These are phyloP conservation scores for Pseudoturritis turrita DNA, from an alignment of 345 rosid genomes.

Conservation along the genomic window DNA sequence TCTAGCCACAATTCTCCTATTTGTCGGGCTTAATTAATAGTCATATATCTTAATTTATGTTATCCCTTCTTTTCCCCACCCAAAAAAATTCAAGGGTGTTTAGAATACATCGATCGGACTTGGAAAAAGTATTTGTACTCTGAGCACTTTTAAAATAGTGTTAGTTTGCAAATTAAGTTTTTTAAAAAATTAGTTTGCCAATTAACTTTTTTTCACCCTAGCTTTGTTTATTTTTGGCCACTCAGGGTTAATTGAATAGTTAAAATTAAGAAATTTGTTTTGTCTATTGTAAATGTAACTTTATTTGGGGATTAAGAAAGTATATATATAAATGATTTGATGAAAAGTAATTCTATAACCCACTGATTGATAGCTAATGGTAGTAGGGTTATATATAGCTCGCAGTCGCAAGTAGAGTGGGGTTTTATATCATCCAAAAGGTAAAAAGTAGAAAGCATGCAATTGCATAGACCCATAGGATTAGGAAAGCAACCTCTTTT, in stretches of 20 bases:
- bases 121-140: too few species aligned
- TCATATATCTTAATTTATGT: constrained; percentile 16
- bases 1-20: constrained; percentile 32
- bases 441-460: background rate
- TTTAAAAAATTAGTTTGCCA: too few species aligned
- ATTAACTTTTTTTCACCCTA: background rate
- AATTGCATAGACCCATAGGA: background rate
- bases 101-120: too few species aligned
- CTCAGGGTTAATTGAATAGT: background rate
- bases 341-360: background rate
- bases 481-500: background rate
- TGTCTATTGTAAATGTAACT: background rate
- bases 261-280: background rate
- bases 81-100: background rate
- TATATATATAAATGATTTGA: constrained; percentile 12
- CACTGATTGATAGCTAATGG: constrained; percentile 15
- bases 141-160: too few species aligned
- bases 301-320: background rate
- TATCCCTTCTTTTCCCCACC: constrained; percentile 23
- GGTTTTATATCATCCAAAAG: background rate
- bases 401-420: background rate
- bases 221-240: background rate
- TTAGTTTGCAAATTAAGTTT: too few species aligned
- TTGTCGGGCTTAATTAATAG: constrained; percentile 30
- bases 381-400: background rate